A percentile compares a stretch with the other conserved stretches of the same genome.
phyloP scores from a whole-genome alignment of 768 basidiomycete species.

The Mycena belliarum region DNA sequence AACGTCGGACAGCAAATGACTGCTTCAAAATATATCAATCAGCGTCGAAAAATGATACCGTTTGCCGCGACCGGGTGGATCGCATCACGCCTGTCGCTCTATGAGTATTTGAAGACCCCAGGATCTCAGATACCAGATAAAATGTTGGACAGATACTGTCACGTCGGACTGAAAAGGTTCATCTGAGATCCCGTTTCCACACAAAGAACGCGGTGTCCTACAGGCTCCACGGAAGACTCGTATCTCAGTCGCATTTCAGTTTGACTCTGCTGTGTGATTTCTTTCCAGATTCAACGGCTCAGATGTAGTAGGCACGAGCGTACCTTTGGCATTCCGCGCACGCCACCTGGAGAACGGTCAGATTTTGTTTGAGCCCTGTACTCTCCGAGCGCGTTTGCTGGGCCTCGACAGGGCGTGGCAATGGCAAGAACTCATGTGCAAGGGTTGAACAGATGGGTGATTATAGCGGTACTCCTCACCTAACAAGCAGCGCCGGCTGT shows the following conservation, averaged over 20 bases:
- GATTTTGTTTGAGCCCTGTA: not conserved
- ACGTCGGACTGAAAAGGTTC: constrained; percentile 17
- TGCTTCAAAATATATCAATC: constrained; percentile 6
- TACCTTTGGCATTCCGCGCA: constrained; percentile 22
- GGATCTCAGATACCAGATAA: not conserved
- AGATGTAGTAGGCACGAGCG: not conserved
- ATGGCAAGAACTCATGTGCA: too few species aligned
- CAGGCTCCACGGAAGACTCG: constrained; percentile 29
- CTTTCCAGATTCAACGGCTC: too few species aligned
- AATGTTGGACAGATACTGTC: constrained; percentile 34
- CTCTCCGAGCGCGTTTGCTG: constrained; percentile 6
- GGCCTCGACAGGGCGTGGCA: not conserved
- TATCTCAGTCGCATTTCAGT: constrained; percentile 38
- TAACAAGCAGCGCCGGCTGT: not conserved
- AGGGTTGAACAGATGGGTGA: not conserved
- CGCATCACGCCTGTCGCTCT: constrained; percentile 30
- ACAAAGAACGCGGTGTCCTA: not conserved
- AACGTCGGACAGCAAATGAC: constrained; percentile 40
- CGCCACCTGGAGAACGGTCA: constrained; percentile 8
- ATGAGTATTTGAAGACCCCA: not conserved
- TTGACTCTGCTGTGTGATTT: constrained; percentile 29
- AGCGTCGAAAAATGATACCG: constrained; percentile 13
- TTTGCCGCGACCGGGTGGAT: constrained; percentile 35
- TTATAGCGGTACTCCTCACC: not conserved
- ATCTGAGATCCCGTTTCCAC: too few species aligned